Evolutionary conservation across 2,329 filamentous ascomycete genomes (phyloP).

Genomic region (Beauveria brongniartii): DNA sequence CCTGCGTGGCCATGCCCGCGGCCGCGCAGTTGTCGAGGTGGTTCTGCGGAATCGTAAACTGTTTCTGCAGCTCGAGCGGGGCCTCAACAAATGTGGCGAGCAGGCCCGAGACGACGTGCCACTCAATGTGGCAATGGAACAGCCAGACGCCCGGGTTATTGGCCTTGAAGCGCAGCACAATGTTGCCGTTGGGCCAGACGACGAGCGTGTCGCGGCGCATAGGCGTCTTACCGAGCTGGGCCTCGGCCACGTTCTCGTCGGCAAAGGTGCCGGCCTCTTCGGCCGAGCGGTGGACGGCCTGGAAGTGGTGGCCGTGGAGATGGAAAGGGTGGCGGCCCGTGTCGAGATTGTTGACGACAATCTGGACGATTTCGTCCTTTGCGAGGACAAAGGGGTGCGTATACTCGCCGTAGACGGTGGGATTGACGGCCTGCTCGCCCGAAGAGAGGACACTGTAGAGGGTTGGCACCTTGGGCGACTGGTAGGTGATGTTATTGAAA

Average conservation of each 20-base stretch:
- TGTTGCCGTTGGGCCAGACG: constrained; percentile 56
- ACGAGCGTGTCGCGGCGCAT: constrained; percentile 63
- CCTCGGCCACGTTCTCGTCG: constrained; percentile 34
- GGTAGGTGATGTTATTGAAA: constrained; percentile 74
- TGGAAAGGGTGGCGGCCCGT: constrained; percentile 67
- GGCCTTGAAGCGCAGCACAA: constrained; percentile 59
- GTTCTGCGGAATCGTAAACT: constrained; percentile 49
- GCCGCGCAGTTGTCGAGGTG: constrained; percentile 51
- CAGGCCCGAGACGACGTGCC: constrained; percentile 63
- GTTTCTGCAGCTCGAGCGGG: constrained; percentile 52
- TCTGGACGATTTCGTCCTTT: constrained; percentile 60
- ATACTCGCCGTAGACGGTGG: constrained; percentile 56
- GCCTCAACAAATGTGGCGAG: constrained; percentile 57
- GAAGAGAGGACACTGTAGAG: constrained; percentile 67
- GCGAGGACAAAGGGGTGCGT: constrained; percentile 61
- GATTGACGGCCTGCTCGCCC: constrained; percentile 49
- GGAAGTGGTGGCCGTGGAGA: constrained; percentile 70
- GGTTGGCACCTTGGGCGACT: constrained; percentile 65
- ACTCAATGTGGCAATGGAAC: constrained; percentile 77
- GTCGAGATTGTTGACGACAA: constrained; percentile 71
- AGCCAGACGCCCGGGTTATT: constrained; percentile 64
- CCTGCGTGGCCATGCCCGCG: constrained; percentile 40
- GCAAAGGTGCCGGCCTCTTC: constrained; percentile 51
- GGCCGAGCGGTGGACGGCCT: constrained; percentile 52
- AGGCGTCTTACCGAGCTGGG: constrained; percentile 44